Conservation (phyloP, 208 protist species). For the Leishmania lainsoni region DNA sequence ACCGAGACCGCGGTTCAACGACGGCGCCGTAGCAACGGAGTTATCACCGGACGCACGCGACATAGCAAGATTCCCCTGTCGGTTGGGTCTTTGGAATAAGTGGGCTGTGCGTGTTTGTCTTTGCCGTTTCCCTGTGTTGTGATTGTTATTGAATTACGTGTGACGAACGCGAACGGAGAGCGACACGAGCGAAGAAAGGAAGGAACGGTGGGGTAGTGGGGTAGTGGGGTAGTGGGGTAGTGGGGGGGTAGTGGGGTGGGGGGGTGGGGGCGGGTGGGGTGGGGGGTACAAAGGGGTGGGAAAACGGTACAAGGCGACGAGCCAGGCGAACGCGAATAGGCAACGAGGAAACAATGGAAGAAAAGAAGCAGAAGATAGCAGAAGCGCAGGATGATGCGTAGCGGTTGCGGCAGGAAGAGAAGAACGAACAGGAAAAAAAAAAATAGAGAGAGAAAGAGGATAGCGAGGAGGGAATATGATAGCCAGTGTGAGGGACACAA, state of each 20-base stretch:
- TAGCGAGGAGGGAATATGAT: background rate
- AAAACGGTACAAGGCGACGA: background rate
- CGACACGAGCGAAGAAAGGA: too few relatives aligned
- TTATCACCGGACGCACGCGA: background rate
- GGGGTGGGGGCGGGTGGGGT: background rate
- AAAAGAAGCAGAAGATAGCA: background rate
- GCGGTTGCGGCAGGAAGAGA: background rate
- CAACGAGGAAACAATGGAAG: background rate
- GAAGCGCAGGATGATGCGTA: background rate
- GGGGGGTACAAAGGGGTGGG: background rate
- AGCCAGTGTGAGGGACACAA: background rate
- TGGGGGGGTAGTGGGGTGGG: background rate
- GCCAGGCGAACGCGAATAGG: background rate
- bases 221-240: background rate
- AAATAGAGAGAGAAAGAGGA: background rate
- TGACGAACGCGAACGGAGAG: too few relatives aligned
- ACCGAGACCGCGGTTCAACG: background rate
- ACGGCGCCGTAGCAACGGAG: background rate
- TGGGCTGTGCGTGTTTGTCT: background rate
- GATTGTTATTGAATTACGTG: background rate
- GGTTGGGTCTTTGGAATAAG: background rate
- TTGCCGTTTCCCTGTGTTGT: background rate
- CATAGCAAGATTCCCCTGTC: background rate
- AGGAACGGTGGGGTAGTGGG: background rate
- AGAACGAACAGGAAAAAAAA: background rate